phyloP scores from a whole-genome alignment of 163 green algal species.

The Smithsoniella earleae region DNA sequence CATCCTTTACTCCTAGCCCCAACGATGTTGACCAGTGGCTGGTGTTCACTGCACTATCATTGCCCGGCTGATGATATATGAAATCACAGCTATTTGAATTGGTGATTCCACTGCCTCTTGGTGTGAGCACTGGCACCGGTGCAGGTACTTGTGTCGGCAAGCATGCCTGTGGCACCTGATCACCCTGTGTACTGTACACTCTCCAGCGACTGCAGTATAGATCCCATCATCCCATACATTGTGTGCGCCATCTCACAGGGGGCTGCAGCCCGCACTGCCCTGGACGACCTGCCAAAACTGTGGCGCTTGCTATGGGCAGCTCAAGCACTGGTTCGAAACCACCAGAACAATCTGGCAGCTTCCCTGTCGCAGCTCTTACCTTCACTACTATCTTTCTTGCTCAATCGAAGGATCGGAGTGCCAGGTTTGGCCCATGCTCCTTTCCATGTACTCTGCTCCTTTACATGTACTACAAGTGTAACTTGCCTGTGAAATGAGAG shows the following conservation, averaged over 20 bases:
- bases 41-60: no score
- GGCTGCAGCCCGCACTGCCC: neutral
- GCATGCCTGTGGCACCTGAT: neutral
- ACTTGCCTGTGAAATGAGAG: no score
- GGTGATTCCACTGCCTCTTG: no score
- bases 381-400: neutral
- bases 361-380: constrained; percentile 15
- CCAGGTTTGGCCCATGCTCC: no score
- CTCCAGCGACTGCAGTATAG: neutral
- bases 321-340: neutral
- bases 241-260: neutral
- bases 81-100: no score
- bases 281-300: neutral
- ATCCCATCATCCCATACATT: constrained; percentile 10
- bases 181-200: constrained; percentile 17
- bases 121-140: no score
- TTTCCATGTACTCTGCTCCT: no score
- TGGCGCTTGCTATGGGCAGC: constrained; percentile 23
- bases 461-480: no score
- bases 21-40: no score
- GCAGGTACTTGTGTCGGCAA: constrained; percentile 18
- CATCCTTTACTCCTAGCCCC: no score
- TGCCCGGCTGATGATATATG: no score
- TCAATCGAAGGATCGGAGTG: neutral
- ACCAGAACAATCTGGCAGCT: neutral